Evolutionary conservation across 139 green algal species (phyloP).

Genomic region (Volvox africanus): DNA sequence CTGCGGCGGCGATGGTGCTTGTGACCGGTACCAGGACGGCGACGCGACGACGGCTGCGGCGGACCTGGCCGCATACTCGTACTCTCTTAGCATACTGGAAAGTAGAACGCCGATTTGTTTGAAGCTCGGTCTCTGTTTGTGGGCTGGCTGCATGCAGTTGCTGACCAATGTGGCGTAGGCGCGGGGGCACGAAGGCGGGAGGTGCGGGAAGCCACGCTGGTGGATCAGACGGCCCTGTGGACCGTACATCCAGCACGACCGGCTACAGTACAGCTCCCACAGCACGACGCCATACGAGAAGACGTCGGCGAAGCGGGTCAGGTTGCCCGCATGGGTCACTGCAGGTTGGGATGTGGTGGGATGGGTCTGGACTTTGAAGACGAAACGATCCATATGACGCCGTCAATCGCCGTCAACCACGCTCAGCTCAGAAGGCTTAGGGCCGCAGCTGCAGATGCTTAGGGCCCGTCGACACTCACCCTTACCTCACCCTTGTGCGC

Average conservation of each 20-base stretch:
- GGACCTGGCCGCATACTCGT: background rate
- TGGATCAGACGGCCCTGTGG: conserved; percentile 3
- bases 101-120: conserved; percentile 42
- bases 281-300: conserved; percentile 53
- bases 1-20: background rate
- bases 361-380: too few species aligned
- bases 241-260: conserved; percentile 28
- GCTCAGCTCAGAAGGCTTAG: too few species aligned
- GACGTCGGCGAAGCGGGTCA: conserved; percentile 44
- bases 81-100: conserved; percentile 11
- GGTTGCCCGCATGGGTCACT: conserved; percentile 41
- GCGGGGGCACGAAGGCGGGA: conserved; percentile 28
- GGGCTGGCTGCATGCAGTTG: conserved; percentile 37
- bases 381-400: too few species aligned
- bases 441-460: too few species aligned
- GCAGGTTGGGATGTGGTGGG: background rate
- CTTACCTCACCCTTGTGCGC: too few species aligned
- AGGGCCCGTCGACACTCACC: too few species aligned
- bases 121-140: conserved; percentile 44
- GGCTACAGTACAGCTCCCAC: conserved; percentile 53
- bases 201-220: conserved; percentile 42
- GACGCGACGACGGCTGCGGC: background rate
- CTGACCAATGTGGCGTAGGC: background rate
- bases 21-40: background rate
- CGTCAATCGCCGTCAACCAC: too few species aligned